Percentiles rank a stretch among this genome's conserved stretches.
These are phyloP conservation scores for Stagonosporopsis vannaccii DNA, from an alignment of 2,329 filamentous ascomycete species.

Conservation along the genomic window DNA sequence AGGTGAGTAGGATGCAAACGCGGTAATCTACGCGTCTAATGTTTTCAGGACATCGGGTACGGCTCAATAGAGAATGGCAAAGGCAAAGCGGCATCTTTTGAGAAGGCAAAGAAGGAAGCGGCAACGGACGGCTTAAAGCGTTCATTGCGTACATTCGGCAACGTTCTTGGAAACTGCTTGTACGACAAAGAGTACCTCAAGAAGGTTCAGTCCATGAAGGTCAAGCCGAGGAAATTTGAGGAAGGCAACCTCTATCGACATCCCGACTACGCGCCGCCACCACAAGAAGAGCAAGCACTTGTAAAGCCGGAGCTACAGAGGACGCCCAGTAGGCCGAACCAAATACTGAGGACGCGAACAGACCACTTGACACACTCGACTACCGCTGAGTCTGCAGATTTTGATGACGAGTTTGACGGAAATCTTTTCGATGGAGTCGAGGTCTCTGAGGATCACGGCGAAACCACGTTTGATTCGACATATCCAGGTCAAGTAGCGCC, in stretches of 20 bases:
- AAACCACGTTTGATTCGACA: conserved; percentile 39
- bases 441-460: conserved; percentile 70
- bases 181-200: conserved; percentile 95
- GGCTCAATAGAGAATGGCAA: conserved; percentile 96
- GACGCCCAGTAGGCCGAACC: conserved; percentile 33
- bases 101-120: conserved; percentile 98
- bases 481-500: conserved; percentile 25
- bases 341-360: conserved; percentile 36
- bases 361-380: conserved; percentile 46
- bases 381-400: conserved; percentile 54
- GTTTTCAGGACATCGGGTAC: conserved; percentile 81
- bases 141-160: conserved; percentile 89
- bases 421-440: conserved; percentile 65
- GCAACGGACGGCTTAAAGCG: conserved; percentile 94
- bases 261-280: conserved; percentile 67
- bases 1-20: conserved; percentile 55
- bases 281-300: conserved; percentile 40
- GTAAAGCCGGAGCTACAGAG: conserved; percentile 39
- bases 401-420: conserved; percentile 65
- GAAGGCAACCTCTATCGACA: conserved; percentile 83
- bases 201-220: conserved; percentile 90
- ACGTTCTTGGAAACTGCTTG: conserved; percentile 96
- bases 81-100: conserved; percentile 92
- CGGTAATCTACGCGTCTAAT: background rate
- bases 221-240: conserved; percentile 77